Conservation (phyloP, 345 rosid genomes). For the Lenwebbia sp. region DNA sequence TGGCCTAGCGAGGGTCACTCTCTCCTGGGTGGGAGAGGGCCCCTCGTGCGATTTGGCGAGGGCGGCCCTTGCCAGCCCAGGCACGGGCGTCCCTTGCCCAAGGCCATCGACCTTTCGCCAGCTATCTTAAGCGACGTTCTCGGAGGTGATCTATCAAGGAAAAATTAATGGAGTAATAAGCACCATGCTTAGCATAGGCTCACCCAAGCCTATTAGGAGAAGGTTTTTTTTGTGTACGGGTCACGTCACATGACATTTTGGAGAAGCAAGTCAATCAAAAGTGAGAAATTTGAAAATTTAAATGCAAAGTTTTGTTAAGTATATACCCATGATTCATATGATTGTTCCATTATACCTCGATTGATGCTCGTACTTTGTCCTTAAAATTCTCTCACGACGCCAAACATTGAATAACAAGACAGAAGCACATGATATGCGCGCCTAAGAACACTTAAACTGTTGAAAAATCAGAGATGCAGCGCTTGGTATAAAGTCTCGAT, state of each 20-base stretch:
- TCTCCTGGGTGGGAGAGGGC: too few species aligned
- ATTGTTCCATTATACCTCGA: background rate
- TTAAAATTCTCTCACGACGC: background rate
- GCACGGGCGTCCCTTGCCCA: too few species aligned
- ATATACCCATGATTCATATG: background rate
- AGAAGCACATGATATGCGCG: background rate
- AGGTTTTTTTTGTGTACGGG: accelerated
- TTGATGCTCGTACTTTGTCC: background rate
- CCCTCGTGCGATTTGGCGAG: too few species aligned
- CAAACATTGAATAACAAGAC: background rate
- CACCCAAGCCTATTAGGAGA: background rate
- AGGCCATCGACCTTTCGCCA: too few species aligned
- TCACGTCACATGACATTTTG: background rate
- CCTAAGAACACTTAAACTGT: background rate
- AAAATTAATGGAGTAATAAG: too few species aligned
- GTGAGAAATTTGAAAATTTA: background rate
- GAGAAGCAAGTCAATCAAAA: background rate
- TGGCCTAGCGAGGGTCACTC: too few species aligned
- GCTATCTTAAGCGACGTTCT: too few species aligned
- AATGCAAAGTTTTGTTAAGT: background rate
- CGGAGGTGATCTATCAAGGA: too few species aligned
- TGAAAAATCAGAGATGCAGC: too few species aligned
- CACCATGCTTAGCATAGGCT: too few species aligned
- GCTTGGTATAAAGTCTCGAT: too few species aligned
- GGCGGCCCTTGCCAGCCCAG: too few species aligned